These are phyloP conservation scores for Ustilago nuda DNA, from an alignment of 1,284 basidiomycete species.

Conservation along the genomic window DNA sequence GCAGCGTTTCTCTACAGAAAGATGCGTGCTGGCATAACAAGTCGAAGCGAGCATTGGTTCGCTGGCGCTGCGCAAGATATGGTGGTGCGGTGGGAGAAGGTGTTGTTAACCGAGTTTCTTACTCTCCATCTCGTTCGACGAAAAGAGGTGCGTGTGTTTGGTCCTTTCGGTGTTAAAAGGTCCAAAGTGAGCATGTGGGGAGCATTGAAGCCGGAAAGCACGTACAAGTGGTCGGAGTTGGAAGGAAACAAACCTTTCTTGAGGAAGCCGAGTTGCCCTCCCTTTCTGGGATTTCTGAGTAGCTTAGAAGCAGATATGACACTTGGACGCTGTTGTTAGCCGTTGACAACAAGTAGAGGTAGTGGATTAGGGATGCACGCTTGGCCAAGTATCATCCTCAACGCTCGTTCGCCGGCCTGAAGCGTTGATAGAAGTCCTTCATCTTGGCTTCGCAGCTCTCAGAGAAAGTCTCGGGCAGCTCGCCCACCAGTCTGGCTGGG, in stretches of 20 bases:
- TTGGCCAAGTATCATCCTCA: constrained; percentile 5
- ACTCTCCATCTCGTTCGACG: too few species aligned
- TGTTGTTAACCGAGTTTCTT: too few species aligned
- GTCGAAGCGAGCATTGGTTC: neutral
- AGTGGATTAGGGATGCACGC: too few species aligned
- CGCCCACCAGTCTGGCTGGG: constrained; percentile 80
- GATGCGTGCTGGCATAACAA: neutral
- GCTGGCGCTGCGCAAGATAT: neutral
- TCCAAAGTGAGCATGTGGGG: neutral
- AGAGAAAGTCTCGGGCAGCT: constrained; percentile 89
- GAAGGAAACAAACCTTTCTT: too few species aligned
- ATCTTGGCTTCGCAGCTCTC: constrained; percentile 82
- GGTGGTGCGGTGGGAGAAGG: neutral
- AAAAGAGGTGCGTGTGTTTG: neutral
- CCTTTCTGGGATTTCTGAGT: neutral
- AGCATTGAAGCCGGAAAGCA: neutral
- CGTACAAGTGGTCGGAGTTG: neutral
- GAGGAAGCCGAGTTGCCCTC: neutral
- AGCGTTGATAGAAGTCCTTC: constrained; percentile 81
- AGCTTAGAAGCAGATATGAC: too few species aligned
- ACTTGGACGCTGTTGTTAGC: neutral
- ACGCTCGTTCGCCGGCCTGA: constrained; percentile 70
- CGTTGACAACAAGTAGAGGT: too few species aligned
- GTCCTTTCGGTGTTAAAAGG: neutral
- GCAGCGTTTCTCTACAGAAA: neutral